Evolutionary conservation across 106 monocot species (phyloP).

Genomic region (Vanilla planifolia): DNA sequence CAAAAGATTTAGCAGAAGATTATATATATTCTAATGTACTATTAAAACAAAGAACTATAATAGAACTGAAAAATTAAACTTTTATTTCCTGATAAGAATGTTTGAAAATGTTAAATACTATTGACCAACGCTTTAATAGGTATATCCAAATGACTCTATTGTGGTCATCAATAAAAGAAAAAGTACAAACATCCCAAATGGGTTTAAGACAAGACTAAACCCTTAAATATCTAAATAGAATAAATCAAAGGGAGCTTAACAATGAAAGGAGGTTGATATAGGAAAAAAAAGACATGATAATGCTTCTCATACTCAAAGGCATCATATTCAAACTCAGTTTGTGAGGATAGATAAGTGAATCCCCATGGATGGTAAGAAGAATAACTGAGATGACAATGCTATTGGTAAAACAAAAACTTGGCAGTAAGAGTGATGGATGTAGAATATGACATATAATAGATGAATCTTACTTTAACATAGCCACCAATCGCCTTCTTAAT

Average conservation of each 20-base stretch:
- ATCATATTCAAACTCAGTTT: not conserved
- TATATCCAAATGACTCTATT: no score
- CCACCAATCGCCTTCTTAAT: not conserved
- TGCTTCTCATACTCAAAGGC: not conserved
- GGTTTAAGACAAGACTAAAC: not conserved
- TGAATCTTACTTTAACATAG: not conserved
- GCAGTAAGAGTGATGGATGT: not conserved
- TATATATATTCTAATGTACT: not conserved
- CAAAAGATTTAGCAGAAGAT: not conserved
- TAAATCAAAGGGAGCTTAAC: not conserved
- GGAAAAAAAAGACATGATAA: not conserved
- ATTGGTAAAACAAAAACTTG: not conserved
- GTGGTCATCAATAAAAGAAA: not conserved
- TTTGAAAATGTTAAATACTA: not conserved
- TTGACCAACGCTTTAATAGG: not conserved
- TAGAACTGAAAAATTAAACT: not conserved
- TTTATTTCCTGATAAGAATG: not conserved
- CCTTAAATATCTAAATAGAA: not conserved
- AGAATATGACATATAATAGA: not conserved
- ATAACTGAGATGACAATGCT: not conserved
- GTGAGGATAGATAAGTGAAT: not conserved
- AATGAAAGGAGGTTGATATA: not conserved
- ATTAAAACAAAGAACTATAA: not conserved
- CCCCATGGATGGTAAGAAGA: not conserved
- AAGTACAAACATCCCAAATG: not conserved